A percentile compares a stretch with the other conserved stretches of the same genome.
These are phyloP conservation scores for Hypoxylon sp. DNA, from an alignment of 2,329 filamentous ascomycete species.

Conservation along the genomic window DNA sequence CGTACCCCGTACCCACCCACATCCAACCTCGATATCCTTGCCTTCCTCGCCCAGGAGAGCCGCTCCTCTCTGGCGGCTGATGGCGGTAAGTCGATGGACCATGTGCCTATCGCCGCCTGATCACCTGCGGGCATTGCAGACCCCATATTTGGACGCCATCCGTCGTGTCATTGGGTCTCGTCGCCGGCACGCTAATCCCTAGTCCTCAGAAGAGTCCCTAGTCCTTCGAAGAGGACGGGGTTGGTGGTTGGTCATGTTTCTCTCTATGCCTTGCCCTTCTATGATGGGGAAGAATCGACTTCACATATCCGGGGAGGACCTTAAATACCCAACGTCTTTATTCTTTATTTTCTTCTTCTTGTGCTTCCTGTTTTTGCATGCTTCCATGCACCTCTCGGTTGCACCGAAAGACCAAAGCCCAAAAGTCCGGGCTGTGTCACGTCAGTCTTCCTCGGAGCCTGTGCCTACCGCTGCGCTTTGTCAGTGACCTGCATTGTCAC, in stretches of 20 bases:
- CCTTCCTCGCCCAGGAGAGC: conserved; percentile 11
- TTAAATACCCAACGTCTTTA: neutral
- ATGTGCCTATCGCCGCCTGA: conserved; percentile 32
- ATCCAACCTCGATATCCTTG: neutral
- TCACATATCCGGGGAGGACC: conserved; percentile 1
- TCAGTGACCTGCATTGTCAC: neutral
- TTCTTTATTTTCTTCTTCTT: too few relatives aligned
- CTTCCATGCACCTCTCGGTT: neutral
- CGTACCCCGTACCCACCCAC: neutral
- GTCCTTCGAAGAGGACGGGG: too few relatives aligned
- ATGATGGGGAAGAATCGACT: neutral
- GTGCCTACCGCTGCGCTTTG: neutral
- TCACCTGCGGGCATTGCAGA: conserved; percentile 18
- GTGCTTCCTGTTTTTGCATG: too few relatives aligned
- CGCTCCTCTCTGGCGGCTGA: conserved; percentile 17
- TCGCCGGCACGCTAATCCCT: conserved; percentile 20
- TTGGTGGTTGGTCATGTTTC: conserved; percentile 13
- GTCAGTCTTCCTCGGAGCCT: neutral
- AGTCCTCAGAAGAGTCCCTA: neutral
- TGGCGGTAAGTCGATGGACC: conserved; percentile 14
- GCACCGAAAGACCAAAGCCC: neutral
- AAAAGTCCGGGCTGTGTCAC: neutral
- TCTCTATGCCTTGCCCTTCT: neutral
- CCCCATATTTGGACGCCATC: conserved; percentile 19
- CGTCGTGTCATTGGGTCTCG: conserved; percentile 21